Evolutionary conservation across 2,329 filamentous ascomycete genomes (phyloP).

Genomic region (Aspergillus sergii): DNA sequence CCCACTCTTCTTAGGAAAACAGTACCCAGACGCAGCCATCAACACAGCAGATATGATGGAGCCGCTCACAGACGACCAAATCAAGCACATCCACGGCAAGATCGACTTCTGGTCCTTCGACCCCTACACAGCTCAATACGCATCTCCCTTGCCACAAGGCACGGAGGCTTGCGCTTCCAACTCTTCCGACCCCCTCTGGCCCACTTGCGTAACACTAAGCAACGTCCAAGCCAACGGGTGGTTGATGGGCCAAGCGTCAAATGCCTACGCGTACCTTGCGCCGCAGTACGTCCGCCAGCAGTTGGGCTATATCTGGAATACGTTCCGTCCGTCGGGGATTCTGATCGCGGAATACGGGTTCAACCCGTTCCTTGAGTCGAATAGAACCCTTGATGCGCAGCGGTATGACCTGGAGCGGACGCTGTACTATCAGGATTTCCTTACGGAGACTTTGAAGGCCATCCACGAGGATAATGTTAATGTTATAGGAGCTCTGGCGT

Average conservation of each 20-base stretch:
- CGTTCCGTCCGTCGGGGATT: conserved; percentile 52
- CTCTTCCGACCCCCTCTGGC: conserved; percentile 46
- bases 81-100: conserved; percentile 54
- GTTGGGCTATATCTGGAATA: conserved; percentile 63
- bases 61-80: conserved; percentile 51
- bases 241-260: conserved; percentile 60
- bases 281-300: conserved; percentile 51
- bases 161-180: conserved; percentile 54
- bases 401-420: conserved; percentile 57
- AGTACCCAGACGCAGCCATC: conserved; percentile 48
- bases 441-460: conserved; percentile 58
- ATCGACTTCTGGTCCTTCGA: conserved; percentile 62
- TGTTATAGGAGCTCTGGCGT: conserved; percentile 58
- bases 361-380: conserved; percentile 51
- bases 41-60: conserved; percentile 48
- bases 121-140: conserved; percentile 59
- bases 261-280: conserved; percentile 61
- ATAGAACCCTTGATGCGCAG: conserved; percentile 51
- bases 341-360: conserved; percentile 60
- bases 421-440: conserved; percentile 57
- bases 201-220: conserved; percentile 56
- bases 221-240: conserved; percentile 55
- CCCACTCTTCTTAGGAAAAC: conserved; percentile 48
- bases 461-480: conserved; percentile 60
- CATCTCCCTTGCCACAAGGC: conserved; percentile 51